phyloP scores from a whole-genome alignment of 495 filamentous ascomycete species.

The Xylaria palmicola region DNA sequence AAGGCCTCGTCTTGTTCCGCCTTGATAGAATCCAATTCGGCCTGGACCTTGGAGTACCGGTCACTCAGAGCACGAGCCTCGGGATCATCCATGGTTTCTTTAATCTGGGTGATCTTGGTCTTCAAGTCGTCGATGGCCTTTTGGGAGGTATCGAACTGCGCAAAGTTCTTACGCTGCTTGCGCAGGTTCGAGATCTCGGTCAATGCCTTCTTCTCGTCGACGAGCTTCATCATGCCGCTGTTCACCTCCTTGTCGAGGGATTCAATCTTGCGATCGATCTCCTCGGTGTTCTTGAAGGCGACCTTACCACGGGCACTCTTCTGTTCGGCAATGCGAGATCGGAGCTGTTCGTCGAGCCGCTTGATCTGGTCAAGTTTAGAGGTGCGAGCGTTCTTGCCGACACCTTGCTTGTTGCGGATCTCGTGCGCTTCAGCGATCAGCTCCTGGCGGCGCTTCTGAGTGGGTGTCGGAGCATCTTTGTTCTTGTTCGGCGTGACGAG shows the following conservation, averaged over 20 bases:
- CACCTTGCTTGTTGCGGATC: conserved; percentile 79
- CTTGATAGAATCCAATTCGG: conserved; percentile 84
- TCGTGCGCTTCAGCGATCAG: conserved; percentile 67
- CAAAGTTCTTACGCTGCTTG: conserved; percentile 88
- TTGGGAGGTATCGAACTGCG: conserved; percentile 74
- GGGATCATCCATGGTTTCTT: conserved; percentile 86
- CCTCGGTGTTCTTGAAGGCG: conserved; percentile 80
- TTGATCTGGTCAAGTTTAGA: conserved; percentile 83
- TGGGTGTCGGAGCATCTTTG: conserved; percentile 71
- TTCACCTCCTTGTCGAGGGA: conserved; percentile 80
- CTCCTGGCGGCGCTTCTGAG: conserved; percentile 75
- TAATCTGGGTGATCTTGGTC: conserved; percentile 78
- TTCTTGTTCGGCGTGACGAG: conserved; percentile 63
- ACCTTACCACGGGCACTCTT: conserved; percentile 76
- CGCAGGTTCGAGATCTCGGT: conserved; percentile 75
- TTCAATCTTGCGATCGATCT: conserved; percentile 79
- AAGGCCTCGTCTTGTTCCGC: conserved; percentile 84
- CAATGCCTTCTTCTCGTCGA: conserved; percentile 94
- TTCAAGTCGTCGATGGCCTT: conserved; percentile 83
- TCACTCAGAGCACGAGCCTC: conserved; percentile 85
- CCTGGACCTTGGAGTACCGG: conserved; percentile 74
- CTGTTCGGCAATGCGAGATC: conserved; percentile 76
- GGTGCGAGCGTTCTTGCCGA: conserved; percentile 74
- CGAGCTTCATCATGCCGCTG: conserved; percentile 82
- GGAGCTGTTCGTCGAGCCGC: conserved; percentile 76